Evolutionary conservation across 768 basidiomycete species (phyloP), one percentile per base, ranked within the genome.

Genomic region (Podaxis mareebaensis): DNA sequence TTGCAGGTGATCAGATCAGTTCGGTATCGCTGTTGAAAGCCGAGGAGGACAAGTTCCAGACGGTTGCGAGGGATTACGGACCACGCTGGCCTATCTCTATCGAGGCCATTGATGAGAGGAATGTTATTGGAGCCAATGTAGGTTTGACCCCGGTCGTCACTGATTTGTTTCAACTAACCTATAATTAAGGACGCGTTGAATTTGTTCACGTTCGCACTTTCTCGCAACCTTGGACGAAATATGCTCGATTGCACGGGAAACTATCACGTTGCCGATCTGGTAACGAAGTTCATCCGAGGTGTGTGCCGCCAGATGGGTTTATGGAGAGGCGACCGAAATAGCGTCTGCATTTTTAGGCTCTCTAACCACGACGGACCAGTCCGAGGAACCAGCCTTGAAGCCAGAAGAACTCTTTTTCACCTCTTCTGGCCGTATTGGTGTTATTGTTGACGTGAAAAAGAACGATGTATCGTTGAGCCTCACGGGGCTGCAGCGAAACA

Each of bases 1-100:
- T 91, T 17, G 82, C 87, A n/a, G 92, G 91, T 39, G 95, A 97
- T 69, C 86, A 88, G 7, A 83, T 96, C 28, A 86, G 85, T 70
- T 94, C 93, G 0, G 81, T 96, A 17, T 89, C 93, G 2, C 67
- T 93, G 28, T 76, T 96, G 36, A 81, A 82, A 61, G 72, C 90
- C 56, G 64, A 68, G 2, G 77, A 76, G 12, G 76, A 68, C 2
- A 79, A 77, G 64, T 70, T 90, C 3, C 72, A 79, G 38, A 80
- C 82, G 36, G 73, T 90, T 13, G 91, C 90, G 8, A 85, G 85
- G 66, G 92, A 96, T 72, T 92, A 88, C 72, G 81, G 85, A 0
- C 86, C 92, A 5, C 73, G 92, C 53, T 92, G 89, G 82, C 91
- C 94, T 3, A 78, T 90, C 5, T 78, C 81, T 39, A 81, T 93